Evolutionary conservation across 108 stramenopile genomes (phyloP).

Genomic region (Nannochloropsis gaditana): DNA sequence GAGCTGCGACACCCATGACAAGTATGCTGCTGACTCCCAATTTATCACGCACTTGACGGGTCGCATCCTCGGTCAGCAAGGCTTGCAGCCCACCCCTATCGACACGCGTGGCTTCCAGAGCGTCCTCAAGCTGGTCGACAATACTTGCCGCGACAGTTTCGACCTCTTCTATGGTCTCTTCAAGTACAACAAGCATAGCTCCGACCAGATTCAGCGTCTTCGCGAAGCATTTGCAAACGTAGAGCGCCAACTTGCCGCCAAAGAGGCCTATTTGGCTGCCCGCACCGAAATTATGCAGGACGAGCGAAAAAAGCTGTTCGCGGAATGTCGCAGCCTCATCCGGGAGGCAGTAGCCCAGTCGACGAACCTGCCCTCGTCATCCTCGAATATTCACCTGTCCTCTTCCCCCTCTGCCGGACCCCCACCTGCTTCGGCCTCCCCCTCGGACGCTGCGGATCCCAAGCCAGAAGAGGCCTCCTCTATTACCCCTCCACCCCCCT

Average conservation of each 20-base stretch:
- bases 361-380: neutral
- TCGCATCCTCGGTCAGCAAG: conserved; percentile 78
- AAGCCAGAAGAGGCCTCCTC: neutral
- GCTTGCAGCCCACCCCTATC: conserved; percentile 81
- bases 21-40: conserved; percentile 90
- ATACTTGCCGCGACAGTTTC: conserved; percentile 89
- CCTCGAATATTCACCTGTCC: neutral
- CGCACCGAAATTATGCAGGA: conserved; percentile 76
- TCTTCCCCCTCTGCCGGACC: neutral
- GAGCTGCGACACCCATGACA: conserved; percentile 88
- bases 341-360: conserved; percentile 58
- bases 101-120: conserved; percentile 94
- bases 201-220: conserved; percentile 61
- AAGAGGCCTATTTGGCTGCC: conserved; percentile 76
- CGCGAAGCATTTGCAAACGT: conserved; percentile 76
- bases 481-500: neutral
- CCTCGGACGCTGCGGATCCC: neutral
- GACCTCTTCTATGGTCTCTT: conserved; percentile 95
- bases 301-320: conserved; percentile 75
- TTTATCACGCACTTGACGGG: conserved; percentile 98
- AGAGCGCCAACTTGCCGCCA: conserved; percentile 67
- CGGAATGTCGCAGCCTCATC: conserved; percentile 73
- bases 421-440: neutral
- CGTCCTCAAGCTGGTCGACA: conserved; percentile 79
- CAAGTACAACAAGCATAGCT: conserved; percentile 77